phyloP scores from a whole-genome alignment of 23 red algal genomes.

The Gracilaria vermiculophylla region DNA sequence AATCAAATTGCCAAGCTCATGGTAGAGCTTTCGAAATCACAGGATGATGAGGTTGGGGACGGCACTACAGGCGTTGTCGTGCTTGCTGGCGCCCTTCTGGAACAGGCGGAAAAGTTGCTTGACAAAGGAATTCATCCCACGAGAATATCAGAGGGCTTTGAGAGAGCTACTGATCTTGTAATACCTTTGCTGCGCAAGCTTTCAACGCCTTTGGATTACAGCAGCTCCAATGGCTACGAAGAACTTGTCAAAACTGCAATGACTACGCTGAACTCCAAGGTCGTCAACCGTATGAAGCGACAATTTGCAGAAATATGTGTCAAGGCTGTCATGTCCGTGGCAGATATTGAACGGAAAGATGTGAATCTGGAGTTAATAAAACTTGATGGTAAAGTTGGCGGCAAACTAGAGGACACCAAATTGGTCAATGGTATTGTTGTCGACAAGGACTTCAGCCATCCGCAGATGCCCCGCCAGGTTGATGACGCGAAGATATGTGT shows the following conservation, averaged over 20 bases:
- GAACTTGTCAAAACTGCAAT: constrained; percentile 90
- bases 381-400: constrained; percentile 95
- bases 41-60: constrained; percentile 99
- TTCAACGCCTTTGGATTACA: constrained; percentile 66
- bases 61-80: constrained; percentile 99
- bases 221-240: constrained; percentile 63
- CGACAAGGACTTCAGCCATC: constrained; percentile 98
- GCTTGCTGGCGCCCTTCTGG: constrained; percentile 88
- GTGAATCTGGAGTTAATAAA: constrained; percentile 98
- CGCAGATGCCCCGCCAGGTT: constrained; percentile 92
- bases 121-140: constrained; percentile 96
- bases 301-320: constrained; percentile 93
- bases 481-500: constrained; percentile 96
- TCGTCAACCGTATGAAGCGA: constrained; percentile 87
- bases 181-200: constrained; percentile 67
- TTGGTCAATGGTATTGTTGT: constrained; percentile 95
- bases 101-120: constrained; percentile 87
- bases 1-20: constrained; percentile 94
- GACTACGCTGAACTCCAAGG: constrained; percentile 95
- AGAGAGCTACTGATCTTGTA: constrained; percentile 85
- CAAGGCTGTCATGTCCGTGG: constrained; percentile 85
- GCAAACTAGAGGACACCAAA: constrained; percentile 89
- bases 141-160: constrained; percentile 95
- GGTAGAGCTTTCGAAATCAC: constrained; percentile 92
- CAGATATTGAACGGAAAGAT: constrained; percentile 94